These are phyloP conservation scores for Rheum nobile DNA, from an alignment of 148 eudicot species.

Conservation along the genomic window DNA sequence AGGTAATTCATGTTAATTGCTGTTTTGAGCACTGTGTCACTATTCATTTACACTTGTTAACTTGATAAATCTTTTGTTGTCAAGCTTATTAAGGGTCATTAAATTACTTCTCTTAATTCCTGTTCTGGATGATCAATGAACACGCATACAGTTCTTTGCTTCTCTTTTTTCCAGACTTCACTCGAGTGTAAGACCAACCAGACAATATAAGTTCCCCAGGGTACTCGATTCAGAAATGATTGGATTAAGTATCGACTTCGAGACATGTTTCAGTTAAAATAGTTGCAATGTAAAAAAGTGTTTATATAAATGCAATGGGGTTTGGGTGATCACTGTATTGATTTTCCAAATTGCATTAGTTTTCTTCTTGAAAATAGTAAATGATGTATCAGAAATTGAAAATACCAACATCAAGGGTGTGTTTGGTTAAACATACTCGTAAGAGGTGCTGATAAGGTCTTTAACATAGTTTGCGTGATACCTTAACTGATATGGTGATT, in stretches of 20 bases:
- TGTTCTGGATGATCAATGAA: background rate
- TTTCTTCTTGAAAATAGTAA: background rate
- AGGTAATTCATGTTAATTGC: constrained; percentile 20
- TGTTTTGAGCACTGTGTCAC: background rate
- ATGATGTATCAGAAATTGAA: no score
- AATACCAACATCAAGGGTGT: no score
- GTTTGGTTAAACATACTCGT: background rate
- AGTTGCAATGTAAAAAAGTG: background rate
- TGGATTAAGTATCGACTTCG: background rate
- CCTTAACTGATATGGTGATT: background rate
- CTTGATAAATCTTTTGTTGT: background rate
- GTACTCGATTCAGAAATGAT: background rate
- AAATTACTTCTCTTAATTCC: background rate
- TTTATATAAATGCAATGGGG: background rate
- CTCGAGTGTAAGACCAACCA: no score
- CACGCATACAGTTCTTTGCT: no score
- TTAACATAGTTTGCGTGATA: background rate
- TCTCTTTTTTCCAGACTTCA: no score
- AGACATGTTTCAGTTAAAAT: background rate
- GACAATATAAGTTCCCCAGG: background rate
- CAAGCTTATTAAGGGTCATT: background rate
- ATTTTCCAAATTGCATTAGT: background rate
- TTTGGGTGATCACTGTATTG: background rate
- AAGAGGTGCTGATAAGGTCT: background rate
- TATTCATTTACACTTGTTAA: background rate